phyloP scores from a whole-genome alignment of 2,329 filamentous ascomycete genomes.

The Berkeleyomyces rouxiae region DNA sequence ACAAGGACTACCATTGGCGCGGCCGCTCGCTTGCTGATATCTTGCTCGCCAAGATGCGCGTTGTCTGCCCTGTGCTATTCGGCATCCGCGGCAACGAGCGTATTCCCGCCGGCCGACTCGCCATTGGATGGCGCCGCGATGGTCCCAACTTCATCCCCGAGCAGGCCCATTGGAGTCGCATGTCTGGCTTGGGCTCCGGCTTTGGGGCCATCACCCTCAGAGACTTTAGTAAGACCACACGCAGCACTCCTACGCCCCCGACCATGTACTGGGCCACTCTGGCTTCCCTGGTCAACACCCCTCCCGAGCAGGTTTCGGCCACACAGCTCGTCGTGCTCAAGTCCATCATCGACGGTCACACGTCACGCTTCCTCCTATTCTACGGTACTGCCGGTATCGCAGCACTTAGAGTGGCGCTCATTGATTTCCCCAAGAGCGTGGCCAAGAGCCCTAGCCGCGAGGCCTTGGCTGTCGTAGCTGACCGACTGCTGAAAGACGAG shows the following conservation, averaged over 20 bases:
- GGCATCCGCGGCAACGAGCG: constrained; percentile 63
- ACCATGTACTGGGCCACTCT: constrained; percentile 70
- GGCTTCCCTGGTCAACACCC: constrained; percentile 60
- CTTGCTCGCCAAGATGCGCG: constrained; percentile 67
- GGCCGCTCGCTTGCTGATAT: constrained; percentile 61
- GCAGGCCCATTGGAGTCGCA: constrained; percentile 62
- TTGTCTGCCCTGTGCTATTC: constrained; percentile 70
- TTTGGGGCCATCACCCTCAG: constrained; percentile 71
- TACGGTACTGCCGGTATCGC: constrained; percentile 65
- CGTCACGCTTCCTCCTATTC: constrained; percentile 59
- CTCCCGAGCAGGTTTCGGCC: constrained; percentile 47
- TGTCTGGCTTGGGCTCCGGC: constrained; percentile 69
- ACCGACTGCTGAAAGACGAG: constrained; percentile 33
- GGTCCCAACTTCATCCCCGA: constrained; percentile 44
- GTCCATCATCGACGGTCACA: constrained; percentile 55
- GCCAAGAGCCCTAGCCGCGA: constrained; percentile 32
- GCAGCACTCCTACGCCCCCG: constrained; percentile 60
- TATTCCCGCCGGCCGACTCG: constrained; percentile 46
- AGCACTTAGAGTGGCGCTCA: constrained; percentile 49
- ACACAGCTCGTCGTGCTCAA: constrained; percentile 58
- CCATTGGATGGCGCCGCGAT: constrained; percentile 59
- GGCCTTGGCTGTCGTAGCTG: constrained; percentile 36
- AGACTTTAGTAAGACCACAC: constrained; percentile 56
- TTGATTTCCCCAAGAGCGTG: constrained; percentile 52
- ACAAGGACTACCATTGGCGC: constrained; percentile 48